Evolutionary conservation across 306 rosid species (phyloP).

Genomic region (Fragaria iinumae): DNA sequence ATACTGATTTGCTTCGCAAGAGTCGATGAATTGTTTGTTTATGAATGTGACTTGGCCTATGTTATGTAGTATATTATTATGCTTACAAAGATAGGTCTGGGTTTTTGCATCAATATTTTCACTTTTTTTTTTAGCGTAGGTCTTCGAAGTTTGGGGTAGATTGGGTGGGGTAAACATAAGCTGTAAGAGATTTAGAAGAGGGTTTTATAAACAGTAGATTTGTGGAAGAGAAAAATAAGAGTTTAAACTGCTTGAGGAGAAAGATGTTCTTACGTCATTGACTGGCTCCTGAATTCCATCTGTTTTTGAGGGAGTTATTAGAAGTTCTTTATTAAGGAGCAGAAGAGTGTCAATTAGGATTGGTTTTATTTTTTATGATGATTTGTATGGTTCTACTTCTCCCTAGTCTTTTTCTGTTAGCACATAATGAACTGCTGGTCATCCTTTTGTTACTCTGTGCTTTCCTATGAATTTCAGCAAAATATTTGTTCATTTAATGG

Average conservation of each 20-base stretch:
- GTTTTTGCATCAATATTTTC: not conserved
- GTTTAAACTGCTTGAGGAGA: not conserved
- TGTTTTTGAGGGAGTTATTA: not conserved
- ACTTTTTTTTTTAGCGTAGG: not conserved
- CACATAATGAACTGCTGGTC: constrained; percentile 4
- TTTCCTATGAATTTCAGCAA: not conserved
- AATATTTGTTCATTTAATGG: not conserved
- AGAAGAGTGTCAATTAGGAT: not conserved
- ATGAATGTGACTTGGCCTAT: not conserved
- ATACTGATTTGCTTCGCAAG: not conserved
- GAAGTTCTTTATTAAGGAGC: not conserved
- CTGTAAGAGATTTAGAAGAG: not conserved
- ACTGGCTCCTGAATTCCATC: not conserved
- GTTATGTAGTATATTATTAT: not conserved
- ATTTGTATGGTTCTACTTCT: not conserved
- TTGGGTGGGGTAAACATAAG: not conserved
- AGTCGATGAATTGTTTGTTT: not conserved
- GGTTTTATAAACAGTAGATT: not conserved
- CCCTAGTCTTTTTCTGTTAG: not conserved
- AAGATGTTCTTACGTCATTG: not conserved
- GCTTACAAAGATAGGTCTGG: not conserved
- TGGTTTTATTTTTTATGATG: not conserved
- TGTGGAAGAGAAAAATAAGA: not conserved
- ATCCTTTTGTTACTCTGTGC: constrained; percentile 19
- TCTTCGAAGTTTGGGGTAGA: not conserved